These are phyloP conservation scores for Calonectria montana DNA, from an alignment of 2,329 filamentous ascomycete species.

Conservation along the genomic window DNA sequence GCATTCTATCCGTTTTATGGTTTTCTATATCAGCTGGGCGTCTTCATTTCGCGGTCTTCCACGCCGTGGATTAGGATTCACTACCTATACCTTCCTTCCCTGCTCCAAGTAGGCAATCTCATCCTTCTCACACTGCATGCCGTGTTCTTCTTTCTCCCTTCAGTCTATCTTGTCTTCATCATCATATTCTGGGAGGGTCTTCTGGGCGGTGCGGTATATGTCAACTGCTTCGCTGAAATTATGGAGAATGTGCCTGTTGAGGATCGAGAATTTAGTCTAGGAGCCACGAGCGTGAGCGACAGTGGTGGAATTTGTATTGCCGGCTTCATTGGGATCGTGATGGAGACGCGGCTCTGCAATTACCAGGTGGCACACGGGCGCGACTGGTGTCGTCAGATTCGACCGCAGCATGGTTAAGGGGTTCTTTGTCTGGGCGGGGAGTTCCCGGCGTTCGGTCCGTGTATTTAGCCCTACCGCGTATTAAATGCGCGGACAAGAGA, in stretches of 20 bases:
- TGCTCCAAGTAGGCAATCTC: slow-evolving; percentile 86
- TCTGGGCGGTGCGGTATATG: slow-evolving; percentile 91
- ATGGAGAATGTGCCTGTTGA: slow-evolving; percentile 81
- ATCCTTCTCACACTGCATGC: slow-evolving; percentile 79
- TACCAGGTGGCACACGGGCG: slow-evolving; percentile 88
- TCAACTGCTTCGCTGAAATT: slow-evolving; percentile 96
- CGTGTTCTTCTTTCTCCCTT: slow-evolving; percentile 83
- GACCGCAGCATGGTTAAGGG: slow-evolving; percentile 43
- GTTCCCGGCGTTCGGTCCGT: neutral
- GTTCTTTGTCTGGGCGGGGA: neutral
- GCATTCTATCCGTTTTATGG: slow-evolving; percentile 96
- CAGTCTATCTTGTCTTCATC: slow-evolving; percentile 85
- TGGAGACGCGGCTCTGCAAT: slow-evolving; percentile 84
- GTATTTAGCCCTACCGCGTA: neutral
- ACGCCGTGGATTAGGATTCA: slow-evolving; percentile 88
- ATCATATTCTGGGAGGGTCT: slow-evolving; percentile 96
- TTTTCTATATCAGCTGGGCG: slow-evolving; percentile 93
- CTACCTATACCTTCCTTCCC: slow-evolving; percentile 81
- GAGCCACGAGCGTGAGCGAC: slow-evolving; percentile 92
- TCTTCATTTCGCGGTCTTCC: slow-evolving; percentile 93
- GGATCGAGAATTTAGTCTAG: slow-evolving; percentile 91
- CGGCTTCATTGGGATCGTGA: slow-evolving; percentile 82
- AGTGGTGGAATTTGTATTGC: slow-evolving; percentile 91
- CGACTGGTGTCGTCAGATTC: slow-evolving; percentile 75
- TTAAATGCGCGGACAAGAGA: neutral